Base-by-base conservation (phyloP, 2,329 filamentous ascomycete species). In the Fulvia fulva region DNA sequence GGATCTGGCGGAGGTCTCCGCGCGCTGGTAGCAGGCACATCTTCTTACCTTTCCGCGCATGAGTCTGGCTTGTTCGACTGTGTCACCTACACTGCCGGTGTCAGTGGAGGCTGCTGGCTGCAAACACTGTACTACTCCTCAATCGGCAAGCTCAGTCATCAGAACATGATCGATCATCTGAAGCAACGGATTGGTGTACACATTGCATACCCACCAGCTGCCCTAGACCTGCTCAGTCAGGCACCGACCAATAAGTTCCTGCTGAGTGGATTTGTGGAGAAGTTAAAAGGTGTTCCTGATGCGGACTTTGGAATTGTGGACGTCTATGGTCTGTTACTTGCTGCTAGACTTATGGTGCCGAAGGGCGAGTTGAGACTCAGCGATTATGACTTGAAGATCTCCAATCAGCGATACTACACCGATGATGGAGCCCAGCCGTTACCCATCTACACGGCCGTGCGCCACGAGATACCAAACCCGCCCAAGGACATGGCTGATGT, bases 61-160 rank as follows among this genome's bases (percentile, higher is more conserved):
- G 89, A 97, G 71, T 88, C 89, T 57, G 94, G 94, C 0, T 78
- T 99, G 0, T 95, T 96, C 71, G 92, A 97, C 74, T 97, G 94
- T 71, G 83, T 90, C 11, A 97, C 92, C 1, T 99, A 99, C 70
- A 96, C 91, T 0, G 91, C 93, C 5, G 94, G 94, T 1, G 94
- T 99, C 51, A 97, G 91, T 70, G 94, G 94, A 0, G 95, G 90
- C 63, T 97, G 94, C 73, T 99, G 94, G 94, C 81, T 97, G 5
- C 93, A 97, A 72, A 81, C 89, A 0, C 80, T 99, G 3, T 96
- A 90, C 71, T 87, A 94, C 69, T 93, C 90, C 0, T 90, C 90
- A 0, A 81, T 97, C 57, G 82, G 87, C 0, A 80, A 81, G 16
- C 84, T 86, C 55, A 85, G 83, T 61, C 83, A 96, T 65, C 78